Evolutionary conservation across 257 asterid species (phyloP), one percentile per base, ranked within the genome.

Genomic region (Fraxinus quadrangulata): DNA sequence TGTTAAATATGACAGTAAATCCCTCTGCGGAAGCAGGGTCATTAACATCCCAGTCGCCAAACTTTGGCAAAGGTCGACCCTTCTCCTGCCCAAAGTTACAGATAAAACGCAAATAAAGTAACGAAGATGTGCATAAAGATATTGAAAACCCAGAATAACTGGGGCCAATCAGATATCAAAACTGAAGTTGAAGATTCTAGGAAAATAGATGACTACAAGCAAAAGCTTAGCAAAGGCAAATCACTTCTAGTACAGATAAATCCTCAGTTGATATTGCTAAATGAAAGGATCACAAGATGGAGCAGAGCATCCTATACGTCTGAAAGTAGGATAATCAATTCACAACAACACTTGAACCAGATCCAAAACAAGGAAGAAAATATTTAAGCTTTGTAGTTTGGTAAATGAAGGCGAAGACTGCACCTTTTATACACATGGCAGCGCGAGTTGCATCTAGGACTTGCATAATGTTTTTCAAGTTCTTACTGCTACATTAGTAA

Each of bases 21-120:
- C 98, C 99, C 85, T 95, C 99, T 24, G 99, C 99, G 33, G 99
- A 95, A 81, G 99, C 92, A 72, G 99, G 99, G 84, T 94, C 97
- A 76, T 94, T 94, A 23, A 92, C 99, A 76, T 95, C 98, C 99
- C 99, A 95, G 75, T 95, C 99, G 78, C 99, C 99, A 79, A 95
- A 95, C 89, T 92, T 95, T 71, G 99, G 99, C 93, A 95, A 86
- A 6, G 98, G 97, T 7, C 85, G 92, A 82, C 97, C 99, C 86
- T 91, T 92, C 81, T 94, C 99, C 97, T 94, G 89, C 82, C 73
- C 68, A 78, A 40, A 40, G 47, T 40, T 40, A 11, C 13, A 40
- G 47, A 11, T 40, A 74, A 78, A 6, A 31, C 26, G 16, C 14
- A 77, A 56, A 78, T 21, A 77, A 1, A 71, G 42, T 33, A 65